phyloP scores from a whole-genome alignment of 2,329 filamentous ascomycete species.

The Rachicladosporium sp. region DNA sequence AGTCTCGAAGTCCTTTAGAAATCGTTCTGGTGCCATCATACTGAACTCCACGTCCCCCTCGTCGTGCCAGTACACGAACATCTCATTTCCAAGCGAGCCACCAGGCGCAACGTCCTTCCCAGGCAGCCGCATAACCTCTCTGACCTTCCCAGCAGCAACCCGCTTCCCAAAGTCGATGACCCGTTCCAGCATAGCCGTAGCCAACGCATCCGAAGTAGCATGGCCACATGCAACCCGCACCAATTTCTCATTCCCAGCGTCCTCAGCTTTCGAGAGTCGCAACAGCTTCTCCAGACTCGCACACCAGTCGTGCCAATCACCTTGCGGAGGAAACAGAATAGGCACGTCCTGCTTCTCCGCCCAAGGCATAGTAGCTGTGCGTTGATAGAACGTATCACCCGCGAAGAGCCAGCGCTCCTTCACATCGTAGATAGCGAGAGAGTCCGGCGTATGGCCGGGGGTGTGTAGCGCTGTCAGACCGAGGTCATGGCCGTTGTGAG shows the following conservation, averaged over 20 bases:
- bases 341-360: slow-evolving; percentile 1
- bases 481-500: slow-evolving; percentile 12
- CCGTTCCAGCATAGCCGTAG: neutral
- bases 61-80: neutral
- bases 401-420: slow-evolving; percentile 33
- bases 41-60: neutral
- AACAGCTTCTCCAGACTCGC: neutral
- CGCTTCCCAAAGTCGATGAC: neutral
- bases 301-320: slow-evolving; percentile 1
- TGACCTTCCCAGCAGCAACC: neutral
- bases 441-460: slow-evolving; percentile 37
- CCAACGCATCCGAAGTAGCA: neutral
- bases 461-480: slow-evolving; percentile 33
- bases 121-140: neutral
- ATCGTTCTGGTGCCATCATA: neutral
- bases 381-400: slow-evolving; percentile 33
- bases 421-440: slow-evolving; percentile 34
- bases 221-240: slow-evolving; percentile 1
- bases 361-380: slow-evolving; percentile 2
- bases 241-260: neutral
- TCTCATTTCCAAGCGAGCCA: slow-evolving; percentile 1
- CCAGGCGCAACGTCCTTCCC: neutral
- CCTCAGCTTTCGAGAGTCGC: too few relatives aligned
- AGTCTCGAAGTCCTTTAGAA: slow-evolving; percentile 1
- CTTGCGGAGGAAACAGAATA: slow-evolving; percentile 1